Base-by-base conservation (phyloP, 2,329 filamentous ascomycete genomes). In the Xylariaceae sp. region DNA sequence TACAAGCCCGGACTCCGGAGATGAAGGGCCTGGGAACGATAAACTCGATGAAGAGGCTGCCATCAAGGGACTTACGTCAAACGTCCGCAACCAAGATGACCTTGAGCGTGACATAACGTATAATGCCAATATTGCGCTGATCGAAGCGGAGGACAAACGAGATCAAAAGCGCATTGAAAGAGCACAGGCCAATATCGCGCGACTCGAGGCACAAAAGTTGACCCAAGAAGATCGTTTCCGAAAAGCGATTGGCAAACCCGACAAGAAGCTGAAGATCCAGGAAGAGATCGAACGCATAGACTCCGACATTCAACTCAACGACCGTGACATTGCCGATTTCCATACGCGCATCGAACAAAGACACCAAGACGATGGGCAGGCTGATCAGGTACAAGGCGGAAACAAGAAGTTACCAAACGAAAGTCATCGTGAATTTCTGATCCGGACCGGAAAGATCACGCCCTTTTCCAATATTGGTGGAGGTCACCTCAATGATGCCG, bases 401-500 rank as follows among this genome's bases (percentile, higher is more conserved):
- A 80, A 76, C 39, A 73, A 75, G 44, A 80, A 79, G 40, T 66
- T 91, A 42, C 81, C 87, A 1, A 87, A 87, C 45, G 93, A 97
- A 67, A 89, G 79, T 18, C 82, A 88, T 46, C 80, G 90, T 38
- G 90, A 95, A 35, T 98, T 87, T 60, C 76, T 98, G 35, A 93
- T 98, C 37, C 82, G 93, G 19, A 98, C 91, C 0, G 93, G 93
- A 47, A 97, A 97, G 66, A 97, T 98, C 52, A 98, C 93, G 0
- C 93, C 93, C 0, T 98, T 98, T 57, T 87, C 89, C 7, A 87
- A 84, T 49, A 78, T 95, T 53, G 81, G 81, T 19, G 74, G 79
- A 12, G 73, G 78, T n/a, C 68, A 81, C 2, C 73, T 73, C 3
- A 71, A 78, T 19, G 79, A 76, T 3, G 73, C 81, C 3, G 74